A percentile compares a stretch with the other conserved stretches of the same genome.
Evolutionary conservation across 1,284 basidiomycete species (phyloP).

Genomic region (Fereydounia khargensis): DNA sequence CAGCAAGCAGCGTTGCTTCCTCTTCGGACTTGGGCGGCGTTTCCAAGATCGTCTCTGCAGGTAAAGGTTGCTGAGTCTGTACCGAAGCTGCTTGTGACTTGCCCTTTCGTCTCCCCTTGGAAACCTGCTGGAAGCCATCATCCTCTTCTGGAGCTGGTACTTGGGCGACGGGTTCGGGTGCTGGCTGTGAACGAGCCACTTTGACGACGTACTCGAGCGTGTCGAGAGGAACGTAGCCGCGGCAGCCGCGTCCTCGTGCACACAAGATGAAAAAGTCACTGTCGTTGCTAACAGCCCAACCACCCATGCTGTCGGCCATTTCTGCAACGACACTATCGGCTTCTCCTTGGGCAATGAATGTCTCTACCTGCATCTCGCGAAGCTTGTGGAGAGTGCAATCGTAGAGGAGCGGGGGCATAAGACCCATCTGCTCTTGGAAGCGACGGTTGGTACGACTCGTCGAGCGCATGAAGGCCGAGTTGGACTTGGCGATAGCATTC

Average conservation of each 20-base stretch:
- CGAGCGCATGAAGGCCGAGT: conserved; percentile 39
- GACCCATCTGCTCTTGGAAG: conserved; percentile 25
- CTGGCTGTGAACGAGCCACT: conserved; percentile 3
- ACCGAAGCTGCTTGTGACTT: conserved; percentile 2
- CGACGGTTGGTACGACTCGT: conserved; percentile 15
- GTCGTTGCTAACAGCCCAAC: conserved; percentile 43
- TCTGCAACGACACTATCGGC: conserved; percentile 44
- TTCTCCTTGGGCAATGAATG: conserved; percentile 34
- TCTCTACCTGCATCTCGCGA: conserved; percentile 14
- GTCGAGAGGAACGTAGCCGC: conserved; percentile 43
- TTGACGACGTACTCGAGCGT: conserved; percentile 30
- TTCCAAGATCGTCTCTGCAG: background rate
- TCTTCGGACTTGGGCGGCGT: conserved; percentile 5
- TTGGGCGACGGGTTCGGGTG: background rate
- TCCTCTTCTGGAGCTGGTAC: conserved; percentile 10
- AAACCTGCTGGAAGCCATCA: conserved; percentile 40
- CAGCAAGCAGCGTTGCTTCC: conserved; percentile 6
- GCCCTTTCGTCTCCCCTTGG: conserved; percentile 9
- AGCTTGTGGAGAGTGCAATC: conserved; percentile 29
- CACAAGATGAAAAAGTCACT: conserved; percentile 49
- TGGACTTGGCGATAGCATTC: conserved; percentile 9
- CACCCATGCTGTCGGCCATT: conserved; percentile 28
- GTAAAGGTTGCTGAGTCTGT: background rate
- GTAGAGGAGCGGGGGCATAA: conserved; percentile 32
- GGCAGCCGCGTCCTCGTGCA: conserved; percentile 23